A percentile compares a stretch with the other conserved stretches of the same genome.
These are phyloP conservation scores for Warburgia ugandensis DNA, from an alignment of 164 flowering plant genomes.

Conservation along the genomic window DNA sequence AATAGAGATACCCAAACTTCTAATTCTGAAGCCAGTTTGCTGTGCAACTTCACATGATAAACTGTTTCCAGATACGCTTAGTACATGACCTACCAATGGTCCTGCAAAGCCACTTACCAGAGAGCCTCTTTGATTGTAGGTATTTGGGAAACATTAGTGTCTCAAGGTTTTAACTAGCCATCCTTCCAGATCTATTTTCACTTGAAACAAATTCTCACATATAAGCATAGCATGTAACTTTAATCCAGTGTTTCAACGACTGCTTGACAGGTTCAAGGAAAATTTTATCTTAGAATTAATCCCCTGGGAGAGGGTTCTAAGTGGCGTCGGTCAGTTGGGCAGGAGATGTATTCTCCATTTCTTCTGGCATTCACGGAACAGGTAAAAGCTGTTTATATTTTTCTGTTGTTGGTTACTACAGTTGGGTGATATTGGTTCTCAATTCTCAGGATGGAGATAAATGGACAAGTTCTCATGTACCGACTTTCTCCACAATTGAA, in stretches of 20 bases:
- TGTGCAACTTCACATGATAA: too few species aligned
- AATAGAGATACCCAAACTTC: too few species aligned
- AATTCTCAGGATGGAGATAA: constrained; percentile 50
- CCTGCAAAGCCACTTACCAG: too few species aligned
- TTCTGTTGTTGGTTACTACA: background rate
- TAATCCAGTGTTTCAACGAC: background rate
- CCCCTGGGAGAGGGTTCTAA: constrained; percentile 88
- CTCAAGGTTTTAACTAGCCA: too few species aligned
- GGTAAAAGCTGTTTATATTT: constrained; percentile 29
- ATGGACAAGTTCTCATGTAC: constrained; percentile 39
- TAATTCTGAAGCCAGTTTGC: too few species aligned
- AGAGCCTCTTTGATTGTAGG: too few species aligned
- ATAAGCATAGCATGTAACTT: too few species aligned
- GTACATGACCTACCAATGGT: too few species aligned
- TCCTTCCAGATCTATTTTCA: too few species aligned
- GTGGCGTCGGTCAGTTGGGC: constrained; percentile 87
- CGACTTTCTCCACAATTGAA: constrained; percentile 60
- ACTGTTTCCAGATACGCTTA: too few species aligned
- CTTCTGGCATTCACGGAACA: constrained; percentile 80
- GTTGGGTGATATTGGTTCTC: constrained; percentile 6
- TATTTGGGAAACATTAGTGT: too few species aligned
- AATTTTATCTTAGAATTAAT: constrained; percentile 66
- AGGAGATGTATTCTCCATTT: constrained; percentile 90
- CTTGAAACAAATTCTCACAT: too few species aligned
- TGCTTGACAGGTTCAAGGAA: constrained; percentile 79